A percentile compares a stretch with the other conserved stretches of the same genome.
Conservation (phyloP, 208 protist genomes). For the Leishmania martiniquensis region DNA sequence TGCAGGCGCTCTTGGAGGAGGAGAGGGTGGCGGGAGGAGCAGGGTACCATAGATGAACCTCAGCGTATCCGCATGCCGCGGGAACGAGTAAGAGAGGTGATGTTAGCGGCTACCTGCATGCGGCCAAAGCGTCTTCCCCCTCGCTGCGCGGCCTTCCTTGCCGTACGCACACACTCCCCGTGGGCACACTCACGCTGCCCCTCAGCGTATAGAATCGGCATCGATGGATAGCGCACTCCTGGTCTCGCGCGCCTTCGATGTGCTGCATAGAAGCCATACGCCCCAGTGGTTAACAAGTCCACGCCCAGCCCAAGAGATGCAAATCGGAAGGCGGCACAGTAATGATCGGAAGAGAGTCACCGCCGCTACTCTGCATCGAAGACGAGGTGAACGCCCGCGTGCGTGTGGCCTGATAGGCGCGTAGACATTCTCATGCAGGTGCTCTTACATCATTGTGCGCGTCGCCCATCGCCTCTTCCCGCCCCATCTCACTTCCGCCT, state of each 20-base stretch:
- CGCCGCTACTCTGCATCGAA: neutral
- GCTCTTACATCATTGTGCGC: neutral
- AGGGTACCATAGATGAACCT: constrained; percentile 4
- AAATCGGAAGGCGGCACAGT: neutral
- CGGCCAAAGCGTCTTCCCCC: neutral
- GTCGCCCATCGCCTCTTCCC: neutral
- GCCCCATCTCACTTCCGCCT: neutral
- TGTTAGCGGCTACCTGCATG: neutral
- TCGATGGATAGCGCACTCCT: neutral
- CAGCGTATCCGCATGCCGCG: neutral
- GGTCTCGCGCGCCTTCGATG: neutral
- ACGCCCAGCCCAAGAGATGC: neutral
- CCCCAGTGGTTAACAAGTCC: neutral
- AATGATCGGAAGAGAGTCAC: neutral
- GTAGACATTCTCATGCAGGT: neutral
- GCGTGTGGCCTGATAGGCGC: neutral
- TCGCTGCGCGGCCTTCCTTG: neutral
- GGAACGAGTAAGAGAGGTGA: neutral
- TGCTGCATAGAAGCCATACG: neutral
- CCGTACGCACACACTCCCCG: neutral
- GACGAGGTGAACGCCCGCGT: neutral
- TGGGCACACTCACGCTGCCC: neutral
- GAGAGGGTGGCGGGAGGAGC: constrained; percentile 33
- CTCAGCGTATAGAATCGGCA: neutral
- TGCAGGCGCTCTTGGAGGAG: constrained; percentile 67